phyloP scores from a whole-genome alignment of 2,329 filamentous ascomycete species.

The Colletotrichum lini region DNA sequence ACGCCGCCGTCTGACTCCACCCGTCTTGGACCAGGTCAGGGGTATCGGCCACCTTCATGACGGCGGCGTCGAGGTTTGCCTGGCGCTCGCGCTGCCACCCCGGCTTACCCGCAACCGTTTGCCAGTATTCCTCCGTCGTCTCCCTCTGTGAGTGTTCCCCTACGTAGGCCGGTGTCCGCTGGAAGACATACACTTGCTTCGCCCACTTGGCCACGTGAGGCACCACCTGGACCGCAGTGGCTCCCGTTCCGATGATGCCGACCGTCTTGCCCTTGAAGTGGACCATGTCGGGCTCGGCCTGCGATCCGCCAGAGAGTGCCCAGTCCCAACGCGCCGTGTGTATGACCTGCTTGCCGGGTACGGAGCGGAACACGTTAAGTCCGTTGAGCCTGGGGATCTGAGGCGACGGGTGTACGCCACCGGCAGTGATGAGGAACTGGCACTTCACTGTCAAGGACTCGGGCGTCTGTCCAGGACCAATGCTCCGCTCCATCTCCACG shows the following conservation, averaged over 20 bases:
- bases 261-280: constrained; percentile 62
- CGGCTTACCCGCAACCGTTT: constrained; percentile 49
- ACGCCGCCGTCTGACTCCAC: constrained; percentile 58
- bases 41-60: constrained; percentile 52
- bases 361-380: constrained; percentile 56
- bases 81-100: constrained; percentile 67
- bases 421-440: constrained; percentile 55
- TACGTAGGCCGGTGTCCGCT: constrained; percentile 65
- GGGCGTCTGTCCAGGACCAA: constrained; percentile 44
- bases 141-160: constrained; percentile 54
- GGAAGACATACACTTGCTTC: constrained; percentile 67
- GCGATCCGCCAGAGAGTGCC: constrained; percentile 56
- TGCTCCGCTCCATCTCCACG: constrained; percentile 43
- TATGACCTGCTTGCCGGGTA: constrained; percentile 57
- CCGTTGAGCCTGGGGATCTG: too few relatives aligned
- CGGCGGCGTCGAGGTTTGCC: constrained; percentile 55
- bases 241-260: constrained; percentile 64
- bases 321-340: constrained; percentile 64
- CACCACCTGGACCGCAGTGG: constrained; percentile 61
- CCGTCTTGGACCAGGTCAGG: constrained; percentile 63
- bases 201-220: constrained; percentile 61
- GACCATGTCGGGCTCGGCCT: constrained; percentile 55
- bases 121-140: constrained; percentile 58
- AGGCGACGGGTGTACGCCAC: constrained; percentile 47
- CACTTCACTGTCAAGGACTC: constrained; percentile 46